Conservation (phyloP, 257 asterid genomes). For the Anisodus tanguticus region DNA sequence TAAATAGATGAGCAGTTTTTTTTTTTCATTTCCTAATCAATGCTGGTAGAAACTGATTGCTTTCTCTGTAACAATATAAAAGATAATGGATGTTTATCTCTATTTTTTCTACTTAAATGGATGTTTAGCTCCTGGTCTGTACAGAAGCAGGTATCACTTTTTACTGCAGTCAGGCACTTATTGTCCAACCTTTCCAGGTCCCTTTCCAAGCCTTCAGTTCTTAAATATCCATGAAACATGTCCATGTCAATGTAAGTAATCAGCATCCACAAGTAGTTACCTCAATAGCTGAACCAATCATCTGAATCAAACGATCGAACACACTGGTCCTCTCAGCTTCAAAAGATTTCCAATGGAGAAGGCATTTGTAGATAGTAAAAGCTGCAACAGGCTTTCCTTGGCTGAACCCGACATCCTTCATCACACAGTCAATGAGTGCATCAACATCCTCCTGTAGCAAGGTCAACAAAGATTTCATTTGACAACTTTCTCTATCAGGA, state of each 20-base stretch:
- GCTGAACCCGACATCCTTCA: conserved; percentile 92
- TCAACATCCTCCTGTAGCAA: conserved; percentile 94
- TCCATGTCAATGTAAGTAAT: conserved; percentile 25
- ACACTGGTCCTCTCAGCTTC: conserved; percentile 99
- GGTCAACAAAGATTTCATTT: conserved; percentile 32
- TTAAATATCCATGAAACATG: conserved; percentile 26
- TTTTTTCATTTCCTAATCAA: conserved; percentile 13
- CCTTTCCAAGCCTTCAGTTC: conserved; percentile 13
- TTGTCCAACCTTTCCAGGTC: not conserved
- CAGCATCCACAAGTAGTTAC: conserved; percentile 45
- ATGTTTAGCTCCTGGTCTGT: not conserved
- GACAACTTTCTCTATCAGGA: conserved; percentile 25
- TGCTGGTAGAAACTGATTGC: not conserved
- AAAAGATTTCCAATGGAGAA: conserved; percentile 96
- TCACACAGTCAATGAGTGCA: conserved; percentile 83
- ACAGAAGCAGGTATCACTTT: conserved; percentile 14
- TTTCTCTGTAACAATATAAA: conserved; percentile 6
- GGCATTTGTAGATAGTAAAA: conserved; percentile 95
- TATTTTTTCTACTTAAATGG: not conserved
- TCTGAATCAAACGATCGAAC: conserved; percentile 95
- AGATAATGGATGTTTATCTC: not conserved
- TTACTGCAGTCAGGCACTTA: conserved; percentile 13
- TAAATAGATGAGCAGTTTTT: not conserved
- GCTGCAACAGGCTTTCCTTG: conserved; percentile 99
- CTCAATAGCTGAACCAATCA: conserved; percentile 98